Evolutionary conservation across 2,329 filamentous ascomycete genomes (phyloP).

Genomic region (Berkeleyomyces rouxiae): DNA sequence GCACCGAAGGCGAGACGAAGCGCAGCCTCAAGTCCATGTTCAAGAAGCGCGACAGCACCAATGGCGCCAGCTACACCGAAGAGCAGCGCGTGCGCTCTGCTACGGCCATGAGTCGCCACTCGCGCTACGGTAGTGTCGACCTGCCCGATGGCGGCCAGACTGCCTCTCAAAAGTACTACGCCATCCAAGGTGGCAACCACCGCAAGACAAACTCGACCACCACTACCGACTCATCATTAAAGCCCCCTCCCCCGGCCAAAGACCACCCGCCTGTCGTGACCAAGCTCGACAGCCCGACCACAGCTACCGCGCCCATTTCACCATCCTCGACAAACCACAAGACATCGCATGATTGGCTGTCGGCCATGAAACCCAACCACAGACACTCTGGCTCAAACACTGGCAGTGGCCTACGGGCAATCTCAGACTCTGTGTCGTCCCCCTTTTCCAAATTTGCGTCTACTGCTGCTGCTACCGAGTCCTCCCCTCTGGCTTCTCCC

Average conservation of each 20-base stretch:
- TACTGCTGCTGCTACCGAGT: constrained; percentile 29
- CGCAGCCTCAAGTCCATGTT: constrained; percentile 55
- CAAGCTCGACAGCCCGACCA: constrained; percentile 34
- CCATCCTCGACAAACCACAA: constrained; percentile 28
- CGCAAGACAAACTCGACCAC: constrained; percentile 45
- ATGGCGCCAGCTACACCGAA: constrained; percentile 47
- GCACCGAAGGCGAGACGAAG: constrained; percentile 57
- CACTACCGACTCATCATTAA: constrained; percentile 35
- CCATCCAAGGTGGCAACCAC: constrained; percentile 28
- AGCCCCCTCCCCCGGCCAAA: constrained; percentile 34
- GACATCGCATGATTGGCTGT: constrained; percentile 40
- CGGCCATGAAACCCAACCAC: constrained; percentile 30
- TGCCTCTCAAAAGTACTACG: constrained; percentile 57
- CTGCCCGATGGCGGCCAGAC: constrained; percentile 41
- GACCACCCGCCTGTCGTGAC: constrained; percentile 43
- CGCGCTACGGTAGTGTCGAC: constrained; percentile 62
- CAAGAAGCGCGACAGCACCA: constrained; percentile 49
- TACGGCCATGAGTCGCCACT: constrained; percentile 53
- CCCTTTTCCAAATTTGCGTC: constrained; percentile 32
- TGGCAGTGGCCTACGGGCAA: constrained; percentile 47
- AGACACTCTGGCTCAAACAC: constrained; percentile 22
- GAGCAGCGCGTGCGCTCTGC: constrained; percentile 52
- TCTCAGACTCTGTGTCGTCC: constrained; percentile 45
- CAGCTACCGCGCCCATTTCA: constrained; percentile 25
- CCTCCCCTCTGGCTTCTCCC: constrained; percentile 34